Percentiles rank a stretch among this genome's conserved stretches.
These are phyloP conservation scores for Cornus controversa DNA, from an alignment of 148 eudicot species.

Conservation along the genomic window DNA sequence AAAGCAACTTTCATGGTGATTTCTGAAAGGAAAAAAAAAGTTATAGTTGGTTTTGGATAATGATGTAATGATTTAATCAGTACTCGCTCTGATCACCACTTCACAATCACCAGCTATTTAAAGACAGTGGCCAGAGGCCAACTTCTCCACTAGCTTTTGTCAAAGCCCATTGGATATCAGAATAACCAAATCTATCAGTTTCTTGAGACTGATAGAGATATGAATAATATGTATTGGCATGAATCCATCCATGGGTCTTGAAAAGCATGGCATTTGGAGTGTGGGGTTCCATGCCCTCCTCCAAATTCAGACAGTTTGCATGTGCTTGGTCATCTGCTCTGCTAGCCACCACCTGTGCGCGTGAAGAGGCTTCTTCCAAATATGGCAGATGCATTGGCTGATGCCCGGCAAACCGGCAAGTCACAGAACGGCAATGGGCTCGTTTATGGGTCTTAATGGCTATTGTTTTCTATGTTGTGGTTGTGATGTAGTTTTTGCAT, in stretches of 20 bases:
- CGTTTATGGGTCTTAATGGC: constrained; percentile 17
- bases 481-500: not conserved
- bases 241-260: constrained; percentile 11
- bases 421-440: constrained; percentile 30
- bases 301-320: constrained; percentile 19
- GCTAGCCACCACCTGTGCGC: not conserved
- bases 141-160: not conserved
- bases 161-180: not conserved
- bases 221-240: not conserved
- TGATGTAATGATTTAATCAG: constrained; percentile 6
- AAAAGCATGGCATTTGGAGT: constrained; percentile 14
- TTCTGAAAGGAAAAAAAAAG: not conserved
- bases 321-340: constrained; percentile 14
- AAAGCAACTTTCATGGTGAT: not conserved
- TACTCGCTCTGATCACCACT: not conserved
- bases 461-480: not conserved
- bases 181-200: constrained; percentile 1
- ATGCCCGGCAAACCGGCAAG: constrained; percentile 28
- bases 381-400: constrained; percentile 4
- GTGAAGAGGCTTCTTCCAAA: constrained; percentile 7
- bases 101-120: constrained; percentile 8
- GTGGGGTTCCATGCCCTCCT: not conserved
- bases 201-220: not conserved
- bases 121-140: not conserved
- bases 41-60: not conserved